phyloP scores from a whole-genome alignment of 2,329 filamentous ascomycete genomes.

The Paecilomyces fulvus region DNA sequence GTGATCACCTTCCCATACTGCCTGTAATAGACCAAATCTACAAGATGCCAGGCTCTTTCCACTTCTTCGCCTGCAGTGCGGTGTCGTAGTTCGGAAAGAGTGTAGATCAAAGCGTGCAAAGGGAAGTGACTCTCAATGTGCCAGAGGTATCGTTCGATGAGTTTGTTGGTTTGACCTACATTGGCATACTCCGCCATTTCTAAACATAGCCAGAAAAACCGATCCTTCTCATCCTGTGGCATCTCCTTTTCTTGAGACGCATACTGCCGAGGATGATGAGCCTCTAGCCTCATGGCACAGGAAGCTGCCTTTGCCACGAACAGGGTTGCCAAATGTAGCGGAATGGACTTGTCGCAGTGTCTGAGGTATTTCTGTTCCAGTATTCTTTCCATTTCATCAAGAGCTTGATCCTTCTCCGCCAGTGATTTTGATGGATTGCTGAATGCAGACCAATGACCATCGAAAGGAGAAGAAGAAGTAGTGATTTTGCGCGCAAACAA shows the following conservation, averaged over 20 bases:
- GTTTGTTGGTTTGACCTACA: conserved; percentile 26
- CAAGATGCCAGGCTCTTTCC: conserved; percentile 31
- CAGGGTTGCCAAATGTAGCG: conserved; percentile 37
- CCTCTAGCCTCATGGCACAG: conserved; percentile 13
- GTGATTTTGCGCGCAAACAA: conserved; percentile 12
- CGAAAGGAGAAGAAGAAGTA: no score
- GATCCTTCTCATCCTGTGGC: conserved; percentile 12
- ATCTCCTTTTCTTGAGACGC: conserved; percentile 13
- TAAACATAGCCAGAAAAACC: conserved; percentile 14
- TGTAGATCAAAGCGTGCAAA: conserved; percentile 46
- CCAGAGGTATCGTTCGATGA: conserved; percentile 16
- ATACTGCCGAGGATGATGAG: conserved; percentile 28
- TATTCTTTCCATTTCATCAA: conserved; percentile 26
- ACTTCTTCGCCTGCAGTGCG: conserved; percentile 28
- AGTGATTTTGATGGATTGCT: conserved; percentile 10
- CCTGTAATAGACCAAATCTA: no score
- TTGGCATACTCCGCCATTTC: conserved; percentile 9
- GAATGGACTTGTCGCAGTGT: conserved; percentile 32
- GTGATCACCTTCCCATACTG: no score
- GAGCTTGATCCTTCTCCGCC: conserved; percentile 15
- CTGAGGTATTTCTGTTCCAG: conserved; percentile 29
- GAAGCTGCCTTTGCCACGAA: conserved; percentile 38
- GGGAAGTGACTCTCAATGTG: conserved; percentile 25
- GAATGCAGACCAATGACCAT: no score
- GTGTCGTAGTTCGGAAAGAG: conserved; percentile 36